Conservation (phyloP, 306 rosid genomes). For the Lathyrus oleraceus region DNA sequence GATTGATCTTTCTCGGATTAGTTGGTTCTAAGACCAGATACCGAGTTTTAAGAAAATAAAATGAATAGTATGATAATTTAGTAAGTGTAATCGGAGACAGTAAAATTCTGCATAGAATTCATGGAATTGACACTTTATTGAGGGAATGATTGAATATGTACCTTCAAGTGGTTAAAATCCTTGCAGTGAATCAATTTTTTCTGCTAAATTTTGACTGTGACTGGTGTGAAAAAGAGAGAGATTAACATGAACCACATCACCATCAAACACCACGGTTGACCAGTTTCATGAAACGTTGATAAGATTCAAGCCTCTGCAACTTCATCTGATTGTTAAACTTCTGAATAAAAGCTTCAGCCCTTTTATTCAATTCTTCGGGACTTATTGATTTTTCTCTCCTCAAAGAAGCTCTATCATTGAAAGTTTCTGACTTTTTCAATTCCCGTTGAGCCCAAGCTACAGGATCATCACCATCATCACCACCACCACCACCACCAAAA, state of each 20-base stretch:
- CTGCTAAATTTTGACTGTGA: constrained; percentile 37
- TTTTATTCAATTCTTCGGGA: constrained; percentile 61
- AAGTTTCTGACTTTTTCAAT: constrained; percentile 68
- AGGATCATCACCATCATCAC: constrained; percentile 50
- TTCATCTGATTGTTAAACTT: constrained; percentile 60
- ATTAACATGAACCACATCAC: constrained; percentile 19
- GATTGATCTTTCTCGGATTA: too few relatives aligned
- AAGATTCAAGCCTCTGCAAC: constrained; percentile 79
- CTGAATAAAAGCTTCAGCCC: constrained; percentile 71
- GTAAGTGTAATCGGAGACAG: not conserved
- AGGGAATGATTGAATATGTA: not conserved
- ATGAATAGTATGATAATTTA: not conserved
- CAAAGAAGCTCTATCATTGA: constrained; percentile 56
- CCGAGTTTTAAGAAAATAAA: too few relatives aligned
- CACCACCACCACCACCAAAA: constrained; percentile 10
- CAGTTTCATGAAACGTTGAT: constrained; percentile 59
- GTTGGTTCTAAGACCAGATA: too few relatives aligned
- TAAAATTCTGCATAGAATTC: constrained; percentile 23
- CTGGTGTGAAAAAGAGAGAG: constrained; percentile 40
- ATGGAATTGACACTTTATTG: not conserved
- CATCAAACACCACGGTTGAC: constrained; percentile 44
- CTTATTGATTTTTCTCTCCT: constrained; percentile 69
- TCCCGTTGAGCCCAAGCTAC: constrained; percentile 64
- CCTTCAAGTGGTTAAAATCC: constrained; percentile 39
- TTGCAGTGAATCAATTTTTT: constrained; percentile 29